Evolutionary conservation across 73 alveolate genomes (phyloP).

Genomic region (Stentor roeselii): DNA sequence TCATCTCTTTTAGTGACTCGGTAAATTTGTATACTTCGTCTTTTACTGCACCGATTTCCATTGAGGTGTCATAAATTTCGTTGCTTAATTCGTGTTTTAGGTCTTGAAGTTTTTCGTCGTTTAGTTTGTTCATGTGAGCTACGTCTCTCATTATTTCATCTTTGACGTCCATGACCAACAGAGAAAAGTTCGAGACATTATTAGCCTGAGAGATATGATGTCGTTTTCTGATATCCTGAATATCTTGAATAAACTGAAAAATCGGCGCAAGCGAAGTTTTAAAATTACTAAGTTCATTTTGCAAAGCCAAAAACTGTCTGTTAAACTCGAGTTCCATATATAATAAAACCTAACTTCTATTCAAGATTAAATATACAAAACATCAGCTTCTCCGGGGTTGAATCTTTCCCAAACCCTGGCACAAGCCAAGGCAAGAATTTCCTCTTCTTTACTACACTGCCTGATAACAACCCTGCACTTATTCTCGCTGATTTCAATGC

Average conservation of each 20-base stretch:
- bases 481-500: neutral
- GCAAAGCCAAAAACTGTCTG: neutral
- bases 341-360: too few species aligned
- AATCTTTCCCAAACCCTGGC: constrained; percentile 17
- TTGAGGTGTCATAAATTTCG: too few species aligned
- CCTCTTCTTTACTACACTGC: neutral
- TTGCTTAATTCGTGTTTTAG: neutral
- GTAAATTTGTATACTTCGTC: too few species aligned
- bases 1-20: too few species aligned
- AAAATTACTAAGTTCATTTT: neutral
- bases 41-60: too few species aligned
- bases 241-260: neutral
- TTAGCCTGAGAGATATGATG: neutral
- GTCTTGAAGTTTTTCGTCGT: neutral
- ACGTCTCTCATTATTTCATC: neutral
- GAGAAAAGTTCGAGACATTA: neutral
- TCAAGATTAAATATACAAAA: neutral
- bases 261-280: neutral
- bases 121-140: neutral
- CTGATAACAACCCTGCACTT: neutral
- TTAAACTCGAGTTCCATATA: neutral
- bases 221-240: neutral
- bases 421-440: neutral
- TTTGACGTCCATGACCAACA: neutral
- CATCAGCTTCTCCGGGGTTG: neutral